A percentile compares a stretch with the other conserved stretches of the same genome.
These are phyloP conservation scores for Fusarium denticulatum DNA, from an alignment of 2,329 filamentous ascomycete species.

Conservation along the genomic window DNA sequence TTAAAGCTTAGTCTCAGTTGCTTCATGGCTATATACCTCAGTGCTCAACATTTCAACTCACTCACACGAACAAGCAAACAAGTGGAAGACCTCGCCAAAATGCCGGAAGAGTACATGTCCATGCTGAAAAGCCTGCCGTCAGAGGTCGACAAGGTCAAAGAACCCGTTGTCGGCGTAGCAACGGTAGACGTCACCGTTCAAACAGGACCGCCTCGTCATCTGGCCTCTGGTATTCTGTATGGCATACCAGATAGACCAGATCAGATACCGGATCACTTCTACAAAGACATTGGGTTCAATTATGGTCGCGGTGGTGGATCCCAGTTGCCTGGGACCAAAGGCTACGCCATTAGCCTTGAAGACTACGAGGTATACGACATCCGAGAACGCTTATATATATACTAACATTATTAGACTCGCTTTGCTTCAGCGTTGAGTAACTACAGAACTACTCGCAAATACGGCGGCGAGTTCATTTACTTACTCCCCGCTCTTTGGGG, in stretches of 20 bases:
- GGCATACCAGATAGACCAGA: constrained; percentile 21
- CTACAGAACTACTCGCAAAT: constrained; percentile 38
- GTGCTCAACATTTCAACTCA: neutral
- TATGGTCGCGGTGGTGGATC: constrained; percentile 24
- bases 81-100: neutral
- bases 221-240: constrained; percentile 27
- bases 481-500: constrained; percentile 60
- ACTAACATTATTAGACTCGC: neutral
- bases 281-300: constrained; percentile 21
- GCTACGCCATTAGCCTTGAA: neutral
- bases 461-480: constrained; percentile 56
- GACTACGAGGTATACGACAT: neutral
- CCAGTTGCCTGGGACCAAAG: constrained; percentile 9
- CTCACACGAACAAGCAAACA: neutral
- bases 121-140: neutral
- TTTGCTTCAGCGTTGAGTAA: constrained; percentile 23
- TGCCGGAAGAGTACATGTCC: constrained; percentile 18
- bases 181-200: neutral
- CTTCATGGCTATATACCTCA: neutral
- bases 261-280: constrained; percentile 20
- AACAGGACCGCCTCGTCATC: constrained; percentile 10
- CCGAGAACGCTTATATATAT: fast-evolving
- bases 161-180: neutral
- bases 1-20: too few relatives aligned
- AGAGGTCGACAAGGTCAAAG: neutral